Conservation (phyloP, 108 stramenopile genomes). For the Cyclotella choctawhatcheeana region DNA sequence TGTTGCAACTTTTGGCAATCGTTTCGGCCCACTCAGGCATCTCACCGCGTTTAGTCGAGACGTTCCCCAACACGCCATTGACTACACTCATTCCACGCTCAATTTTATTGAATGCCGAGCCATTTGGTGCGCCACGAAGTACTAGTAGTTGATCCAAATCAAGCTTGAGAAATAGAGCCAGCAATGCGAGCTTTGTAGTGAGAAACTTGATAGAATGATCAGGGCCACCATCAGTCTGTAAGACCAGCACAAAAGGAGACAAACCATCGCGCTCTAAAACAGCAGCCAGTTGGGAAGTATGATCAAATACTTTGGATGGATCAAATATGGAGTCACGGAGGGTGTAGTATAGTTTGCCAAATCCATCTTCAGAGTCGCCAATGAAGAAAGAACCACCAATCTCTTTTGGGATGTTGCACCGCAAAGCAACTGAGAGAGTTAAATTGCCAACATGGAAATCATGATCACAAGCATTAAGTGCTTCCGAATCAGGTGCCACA, state of each 20-base stretch:
- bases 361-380: not conserved
- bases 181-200: not conserved
- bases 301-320: constrained; percentile 13
- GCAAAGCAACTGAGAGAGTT: not conserved
- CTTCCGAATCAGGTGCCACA: not conserved
- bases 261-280: not conserved
- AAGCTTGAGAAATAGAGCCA: not conserved
- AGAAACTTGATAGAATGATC: constrained; percentile 7
- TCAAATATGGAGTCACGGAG: constrained; percentile 10
- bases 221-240: constrained; percentile 13
- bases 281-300: constrained; percentile 7
- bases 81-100: constrained; percentile 6
- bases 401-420: constrained; percentile 13
- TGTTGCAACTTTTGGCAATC: not conserved
- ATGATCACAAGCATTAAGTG: not conserved
- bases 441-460: constrained; percentile 7
- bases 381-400: constrained; percentile 21
- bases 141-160: constrained; percentile 8
- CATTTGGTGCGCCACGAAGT: constrained; percentile 13
- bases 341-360: constrained; percentile 12
- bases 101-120: constrained; percentile 10
- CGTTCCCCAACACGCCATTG: not conserved
- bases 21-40: not conserved
- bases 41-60: not conserved
- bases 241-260: constrained; percentile 8